Evolutionary conservation across 2,329 filamentous ascomycete genomes (phyloP), one percentile per base, ranked within the genome.

Genomic region (Blastomyces silverae): DNA sequence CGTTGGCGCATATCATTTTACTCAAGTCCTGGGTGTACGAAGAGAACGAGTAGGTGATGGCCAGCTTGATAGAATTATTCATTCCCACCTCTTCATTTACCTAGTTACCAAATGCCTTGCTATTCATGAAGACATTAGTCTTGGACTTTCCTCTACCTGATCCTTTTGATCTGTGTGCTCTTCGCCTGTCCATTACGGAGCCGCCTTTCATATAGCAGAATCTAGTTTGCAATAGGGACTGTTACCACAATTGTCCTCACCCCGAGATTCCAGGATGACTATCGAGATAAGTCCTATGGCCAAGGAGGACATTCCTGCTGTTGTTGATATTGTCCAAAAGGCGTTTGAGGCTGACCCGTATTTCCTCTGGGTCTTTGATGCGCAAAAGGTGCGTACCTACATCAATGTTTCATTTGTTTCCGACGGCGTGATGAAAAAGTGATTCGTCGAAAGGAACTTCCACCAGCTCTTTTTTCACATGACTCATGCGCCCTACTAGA

Each of bases 311-410:
- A 88, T 89, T 62, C 81, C 86, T 34, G 84, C 83, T 8, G 85
- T 85, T 28, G 83, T 89, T 61, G 81, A 83, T 50, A 87, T 85
- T 56, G 85, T 89, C 59, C 87, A 90, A 70, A 79, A 83, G 69
- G 86, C 86, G 0, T 89, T 89, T 71, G 82, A 81, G 6, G 80
- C 85, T 13, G 87, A 89, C 70, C 87, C 87, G 0, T 89, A 89
- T 71, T 86, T 86, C 69, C 77, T 78, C 25, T 89, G 87, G 87
- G 81, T 87, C 8, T 89, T 85, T 66, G 84, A 88, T 70, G 79
- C 80, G 55, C 75, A 78, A 39, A 84, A 84, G 73, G 85, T 84
- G 75, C 68, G 78, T 75, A 62, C 28, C 42, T 6, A 62, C 42
- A 20, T 48, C 39, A 46, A 39, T 56, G 15, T 3, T 3, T 31